Conservation (phyloP, 2,329 filamentous ascomycete genomes). For the Hysterium pulicare region DNA sequence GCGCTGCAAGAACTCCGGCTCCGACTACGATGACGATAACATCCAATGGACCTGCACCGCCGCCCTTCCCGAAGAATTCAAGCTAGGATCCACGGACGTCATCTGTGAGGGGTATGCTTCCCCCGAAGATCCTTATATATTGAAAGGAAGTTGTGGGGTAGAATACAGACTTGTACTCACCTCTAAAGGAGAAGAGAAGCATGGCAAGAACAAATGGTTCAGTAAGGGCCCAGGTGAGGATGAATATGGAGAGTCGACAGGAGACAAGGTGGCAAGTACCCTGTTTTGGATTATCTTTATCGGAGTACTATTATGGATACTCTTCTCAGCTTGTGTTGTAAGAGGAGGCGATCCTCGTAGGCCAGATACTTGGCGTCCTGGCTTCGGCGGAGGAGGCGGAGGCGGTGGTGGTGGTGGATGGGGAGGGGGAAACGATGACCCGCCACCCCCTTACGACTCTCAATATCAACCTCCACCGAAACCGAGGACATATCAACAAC, state of each 20-base stretch:
- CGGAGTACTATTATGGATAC: slow-evolving; percentile 58
- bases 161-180: slow-evolving; percentile 83
- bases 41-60: slow-evolving; percentile 90
- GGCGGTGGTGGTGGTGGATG: slow-evolving; percentile 19
- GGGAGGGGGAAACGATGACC: slow-evolving; percentile 46
- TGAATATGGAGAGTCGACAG: slow-evolving; percentile 21
- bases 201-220: slow-evolving; percentile 53
- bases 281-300: slow-evolving; percentile 64
- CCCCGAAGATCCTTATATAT: slow-evolving; percentile 76
- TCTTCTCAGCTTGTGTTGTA: slow-evolving; percentile 52
- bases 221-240: slow-evolving; percentile 38
- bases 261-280: slow-evolving; percentile 29
- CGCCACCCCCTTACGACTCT: slow-evolving; percentile 49
- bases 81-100: slow-evolving; percentile 83
- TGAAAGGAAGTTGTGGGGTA: slow-evolving; percentile 89
- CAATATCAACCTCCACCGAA: slow-evolving; percentile 27
- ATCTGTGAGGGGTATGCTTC: slow-evolving; percentile 83
- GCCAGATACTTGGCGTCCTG: slow-evolving; percentile 10
- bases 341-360: slow-evolving; percentile 5
- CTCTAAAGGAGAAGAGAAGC: slow-evolving; percentile 67
- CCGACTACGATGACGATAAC: slow-evolving; percentile 76
- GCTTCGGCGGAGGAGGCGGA: slow-evolving; percentile 14
- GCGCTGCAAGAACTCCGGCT: slow-evolving; percentile 84
- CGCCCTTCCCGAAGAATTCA: slow-evolving; percentile 59
- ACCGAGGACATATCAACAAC: slow-evolving; percentile 20